Base-by-base conservation (phyloP, 106 monocot genomes). In the Triglochin maritima region DNA sequence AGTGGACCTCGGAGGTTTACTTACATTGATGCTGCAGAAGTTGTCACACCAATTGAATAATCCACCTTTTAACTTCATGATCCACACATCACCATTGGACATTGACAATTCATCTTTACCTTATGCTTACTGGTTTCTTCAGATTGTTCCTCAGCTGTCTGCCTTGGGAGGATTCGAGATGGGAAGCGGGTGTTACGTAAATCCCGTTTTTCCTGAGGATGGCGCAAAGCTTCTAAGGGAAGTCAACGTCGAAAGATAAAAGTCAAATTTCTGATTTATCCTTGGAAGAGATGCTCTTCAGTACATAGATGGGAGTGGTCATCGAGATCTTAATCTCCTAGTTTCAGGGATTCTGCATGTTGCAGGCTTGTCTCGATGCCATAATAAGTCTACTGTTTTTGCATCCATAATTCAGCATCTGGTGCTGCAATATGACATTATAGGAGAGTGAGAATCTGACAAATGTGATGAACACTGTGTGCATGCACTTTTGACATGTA, bases 131-230 rank as follows among this genome's bases (percentile, higher is more conserved):
- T 98, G 91, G 96, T 98, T 98, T 68, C 79, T 98, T 3, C 96
- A 98, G 65, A 88, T 98, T 70, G 74, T 98, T 48, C 96, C 96
- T 55, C 91, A 84, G 42, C 70, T 98, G 62, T 72, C 69, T 47
- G 59, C 66, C 0, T 6, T 75, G 29, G 96, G 84, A 17, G 96
- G 96, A 6, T 98, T 98, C 62, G 96, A 98, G 74, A 80, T 92
- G 49, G 96, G 88, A 49, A 98, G 80, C 47, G 96, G 88, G 1
- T 98, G 96, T 51, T 98, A 78, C 44, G 91, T 98, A 50, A 98
- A 98, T 81, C 80, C 96, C 7, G 79, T 98, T 29, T 92, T 98
- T 52, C 92, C 96, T 13, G 96, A 98, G 67, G 96, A 92, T 76
- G 85, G 85, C 16, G 88, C 92, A 4, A 84, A 86, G 77, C 58